Evolutionary conservation across 2,329 filamentous ascomycete genomes (phyloP).

Genomic region (Sporothrix curviconia): DNA sequence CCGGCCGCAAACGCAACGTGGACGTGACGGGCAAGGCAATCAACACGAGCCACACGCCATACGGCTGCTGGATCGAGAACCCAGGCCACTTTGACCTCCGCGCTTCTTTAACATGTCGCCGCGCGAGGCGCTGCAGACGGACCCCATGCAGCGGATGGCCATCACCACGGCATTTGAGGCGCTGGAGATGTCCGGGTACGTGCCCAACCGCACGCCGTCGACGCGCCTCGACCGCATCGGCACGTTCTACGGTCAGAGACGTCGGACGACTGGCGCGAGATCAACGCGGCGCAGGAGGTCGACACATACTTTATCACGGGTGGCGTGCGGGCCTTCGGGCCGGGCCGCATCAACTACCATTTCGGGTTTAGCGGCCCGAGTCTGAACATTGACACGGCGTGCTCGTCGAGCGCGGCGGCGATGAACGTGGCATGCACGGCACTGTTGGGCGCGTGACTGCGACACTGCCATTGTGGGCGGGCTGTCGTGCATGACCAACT

Average conservation of each 20-base stretch:
- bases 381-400: constrained; percentile 70
- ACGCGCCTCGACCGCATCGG: constrained; percentile 59
- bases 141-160: constrained; percentile 73
- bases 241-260: constrained; percentile 69
- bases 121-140: constrained; percentile 67
- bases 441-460: constrained; percentile 66
- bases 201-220: constrained; percentile 66
- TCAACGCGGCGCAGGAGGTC: constrained; percentile 65
- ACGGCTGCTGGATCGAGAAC: constrained; percentile 67
- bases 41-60: constrained; percentile 72
- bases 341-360: constrained; percentile 65
- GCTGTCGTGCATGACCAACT: constrained; percentile 71
- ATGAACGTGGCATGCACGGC: constrained; percentile 68
- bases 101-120: constrained; percentile 83
- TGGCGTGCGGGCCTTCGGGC: constrained; percentile 35
- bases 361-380: constrained; percentile 71
- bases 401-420: constrained; percentile 66
- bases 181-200: constrained; percentile 72
- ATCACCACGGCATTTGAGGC: constrained; percentile 74
- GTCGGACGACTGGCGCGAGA: constrained; percentile 70
- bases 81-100: constrained; percentile 73
- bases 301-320: constrained; percentile 49
- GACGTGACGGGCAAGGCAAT: constrained; percentile 66
- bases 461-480: constrained; percentile 78
- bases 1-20: constrained; percentile 62